phyloP scores from a whole-genome alignment of 257 asterid species.

The Striga asiatica region DNA sequence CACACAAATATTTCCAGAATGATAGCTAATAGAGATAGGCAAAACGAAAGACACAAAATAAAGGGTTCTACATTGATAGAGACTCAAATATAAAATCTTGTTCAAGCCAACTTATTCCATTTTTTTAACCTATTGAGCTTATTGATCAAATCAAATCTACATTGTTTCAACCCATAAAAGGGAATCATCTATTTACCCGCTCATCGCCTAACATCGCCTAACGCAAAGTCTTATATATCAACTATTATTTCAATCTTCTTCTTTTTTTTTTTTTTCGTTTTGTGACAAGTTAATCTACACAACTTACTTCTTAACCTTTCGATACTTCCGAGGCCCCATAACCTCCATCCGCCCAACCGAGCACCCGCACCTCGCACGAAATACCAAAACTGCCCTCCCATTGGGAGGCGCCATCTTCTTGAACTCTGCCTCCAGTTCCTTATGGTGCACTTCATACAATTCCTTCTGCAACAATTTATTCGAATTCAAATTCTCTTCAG shows the following conservation, averaged over 20 bases:
- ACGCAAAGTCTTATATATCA: too few relatives aligned
- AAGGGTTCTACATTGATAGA: slow-evolving; percentile 7
- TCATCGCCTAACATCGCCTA: background rate
- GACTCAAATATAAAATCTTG: slow-evolving; percentile 7
- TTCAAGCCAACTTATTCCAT: slow-evolving; percentile 20
- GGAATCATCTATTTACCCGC: background rate
- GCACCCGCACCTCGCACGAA: slow-evolving; percentile 89
- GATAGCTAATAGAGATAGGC: background rate
- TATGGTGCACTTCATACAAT: slow-evolving; percentile 57
- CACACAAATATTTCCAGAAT: background rate
- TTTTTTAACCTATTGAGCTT: background rate
- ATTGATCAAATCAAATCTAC: background rate
- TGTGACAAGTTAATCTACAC: background rate
- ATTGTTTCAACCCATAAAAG: background rate
- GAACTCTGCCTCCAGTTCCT: slow-evolving; percentile 86
- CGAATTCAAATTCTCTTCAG: slow-evolving; percentile 58
- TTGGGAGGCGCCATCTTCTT: slow-evolving; percentile 93
- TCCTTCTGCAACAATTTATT: slow-evolving; percentile 53
- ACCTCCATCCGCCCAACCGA: slow-evolving; percentile 90
- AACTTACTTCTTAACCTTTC: slow-evolving; percentile 66
- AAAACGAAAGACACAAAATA: background rate
- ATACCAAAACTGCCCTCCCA: slow-evolving; percentile 83
- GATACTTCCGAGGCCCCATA: slow-evolving; percentile 53
- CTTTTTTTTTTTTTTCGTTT: background rate
- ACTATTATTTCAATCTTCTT: too few relatives aligned